Conservation (phyloP, 192 early-diverging fungal species). For the Coemansia pectinata region DNA sequence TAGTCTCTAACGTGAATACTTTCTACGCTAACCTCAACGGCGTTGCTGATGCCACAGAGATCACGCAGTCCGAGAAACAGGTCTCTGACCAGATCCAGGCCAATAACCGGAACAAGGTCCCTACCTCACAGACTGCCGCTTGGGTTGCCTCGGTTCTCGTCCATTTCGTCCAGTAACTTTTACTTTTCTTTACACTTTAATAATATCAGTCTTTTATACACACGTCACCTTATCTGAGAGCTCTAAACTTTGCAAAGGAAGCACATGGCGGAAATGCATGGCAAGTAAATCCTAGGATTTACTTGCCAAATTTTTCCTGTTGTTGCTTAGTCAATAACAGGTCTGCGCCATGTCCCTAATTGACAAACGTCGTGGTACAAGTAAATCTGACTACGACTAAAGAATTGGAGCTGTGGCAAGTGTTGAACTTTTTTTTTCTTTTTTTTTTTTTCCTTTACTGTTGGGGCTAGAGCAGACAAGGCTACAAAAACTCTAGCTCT, state of each 20-base stretch:
- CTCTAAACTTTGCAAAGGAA: too few relatives aligned
- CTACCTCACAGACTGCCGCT: conserved; percentile 25
- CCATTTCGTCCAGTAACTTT: conserved; percentile 17
- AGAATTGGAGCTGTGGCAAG: not conserved
- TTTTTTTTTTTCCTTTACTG: not conserved
- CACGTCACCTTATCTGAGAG: not conserved
- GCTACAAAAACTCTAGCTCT: not conserved
- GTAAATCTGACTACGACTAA: not conserved
- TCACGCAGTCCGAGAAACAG: conserved; percentile 21
- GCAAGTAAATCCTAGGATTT: not conserved
- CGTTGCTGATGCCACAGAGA: conserved; percentile 7
- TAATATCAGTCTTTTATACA: not conserved
- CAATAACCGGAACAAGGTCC: conserved; percentile 25
- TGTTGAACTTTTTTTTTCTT: not conserved
- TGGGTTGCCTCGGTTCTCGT: conserved; percentile 32
- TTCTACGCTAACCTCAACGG: conserved; percentile 37
- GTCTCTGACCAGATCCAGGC: conserved; percentile 42
- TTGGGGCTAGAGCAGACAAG: not conserved
- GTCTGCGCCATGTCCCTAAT: not conserved
- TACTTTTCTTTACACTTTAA: not conserved
- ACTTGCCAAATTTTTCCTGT: not conserved
- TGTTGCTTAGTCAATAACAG: not conserved
- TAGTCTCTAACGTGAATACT: conserved; percentile 31
- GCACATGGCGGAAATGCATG: not conserved
- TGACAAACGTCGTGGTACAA: not conserved